Percentiles rank a stretch among this genome's conserved stretches.
These are phyloP conservation scores for Lichtheimia ramosa DNA, from an alignment of 371 early-diverging fungal species.

Conservation along the genomic window DNA sequence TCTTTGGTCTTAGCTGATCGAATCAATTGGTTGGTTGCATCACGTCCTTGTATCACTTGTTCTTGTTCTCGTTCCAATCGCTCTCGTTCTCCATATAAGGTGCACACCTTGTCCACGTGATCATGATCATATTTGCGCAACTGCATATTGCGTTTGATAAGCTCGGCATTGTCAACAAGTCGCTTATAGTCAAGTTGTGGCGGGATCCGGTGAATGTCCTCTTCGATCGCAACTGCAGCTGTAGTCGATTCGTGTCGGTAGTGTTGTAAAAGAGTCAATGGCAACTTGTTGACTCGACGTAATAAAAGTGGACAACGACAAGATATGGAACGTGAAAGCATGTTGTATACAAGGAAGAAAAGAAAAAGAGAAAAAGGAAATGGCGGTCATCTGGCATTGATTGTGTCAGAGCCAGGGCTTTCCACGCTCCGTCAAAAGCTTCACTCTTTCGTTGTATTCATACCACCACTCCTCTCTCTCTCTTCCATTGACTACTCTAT, in stretches of 20 bases:
- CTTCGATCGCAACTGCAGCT: conserved; percentile 9
- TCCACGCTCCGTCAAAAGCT: too few species aligned
- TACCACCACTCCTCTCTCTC: too few species aligned
- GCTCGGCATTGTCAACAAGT: conserved; percentile 54
- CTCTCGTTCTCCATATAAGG: conserved; percentile 50
- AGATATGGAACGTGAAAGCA: too few species aligned
- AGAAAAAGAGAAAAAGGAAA: too few species aligned
- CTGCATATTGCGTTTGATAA: conserved; percentile 51
- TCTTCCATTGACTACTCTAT: too few species aligned
- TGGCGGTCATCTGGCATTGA: too few species aligned
- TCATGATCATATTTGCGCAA: conserved; percentile 55
- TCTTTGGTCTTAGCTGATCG: conserved; percentile 13
- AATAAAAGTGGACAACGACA: too few species aligned
- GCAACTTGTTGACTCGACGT: too few species aligned
- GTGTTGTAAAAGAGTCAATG: too few species aligned
- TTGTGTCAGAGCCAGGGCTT: too few species aligned
- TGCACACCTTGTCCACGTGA: conserved; percentile 36
- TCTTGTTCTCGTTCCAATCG: conserved; percentile 29
- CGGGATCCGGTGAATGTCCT: conserved; percentile 29
- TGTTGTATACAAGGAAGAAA: too few species aligned
- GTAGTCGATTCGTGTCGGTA: background rate
- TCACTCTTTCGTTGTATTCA: too few species aligned
- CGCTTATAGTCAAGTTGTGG: conserved; percentile 64
- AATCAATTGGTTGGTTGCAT: conserved; percentile 39
- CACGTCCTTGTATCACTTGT: conserved; percentile 46